Conservation (phyloP, 1,284 basidiomycete genomes). For the Pholiota adiposa region DNA sequence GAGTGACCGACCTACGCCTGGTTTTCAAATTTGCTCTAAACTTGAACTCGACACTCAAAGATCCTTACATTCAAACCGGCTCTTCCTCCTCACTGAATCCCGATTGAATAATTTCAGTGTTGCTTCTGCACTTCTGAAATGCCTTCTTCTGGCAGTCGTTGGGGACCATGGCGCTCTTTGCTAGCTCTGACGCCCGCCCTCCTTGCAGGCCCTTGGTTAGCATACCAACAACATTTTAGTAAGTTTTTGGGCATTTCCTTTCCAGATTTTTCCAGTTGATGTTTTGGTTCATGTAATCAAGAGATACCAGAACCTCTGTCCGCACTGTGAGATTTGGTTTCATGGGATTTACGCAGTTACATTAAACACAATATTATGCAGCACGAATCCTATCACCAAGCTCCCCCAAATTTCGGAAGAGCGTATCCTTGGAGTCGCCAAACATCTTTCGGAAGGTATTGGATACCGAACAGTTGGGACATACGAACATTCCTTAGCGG, state of each 20-base stretch:
- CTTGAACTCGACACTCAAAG: too few species aligned
- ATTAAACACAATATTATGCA: conserved; percentile 26
- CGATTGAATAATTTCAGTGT: background rate
- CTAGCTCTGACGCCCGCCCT: conserved; percentile 50
- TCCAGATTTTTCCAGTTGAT: background rate
- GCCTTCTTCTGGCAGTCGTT: conserved; percentile 32
- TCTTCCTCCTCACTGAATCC: background rate
- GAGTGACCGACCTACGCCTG: background rate
- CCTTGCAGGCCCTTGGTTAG: conserved; percentile 42
- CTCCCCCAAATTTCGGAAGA: conserved; percentile 74
- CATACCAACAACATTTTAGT: conserved; percentile 52
- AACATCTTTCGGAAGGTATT: conserved; percentile 79
- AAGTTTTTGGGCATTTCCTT: conserved; percentile 33
- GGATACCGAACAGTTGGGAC: conserved; percentile 95
- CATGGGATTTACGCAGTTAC: background rate
- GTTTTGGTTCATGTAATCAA: conserved; percentile 20
- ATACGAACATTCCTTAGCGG: conserved; percentile 84
- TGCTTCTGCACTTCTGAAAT: conserved; percentile 13
- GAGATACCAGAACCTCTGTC: conserved; percentile 46
- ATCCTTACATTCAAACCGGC: too few species aligned
- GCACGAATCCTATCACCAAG: conserved; percentile 55
- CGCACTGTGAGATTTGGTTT: conserved; percentile 35
- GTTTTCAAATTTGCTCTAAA: too few species aligned
- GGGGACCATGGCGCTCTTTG: conserved; percentile 52
- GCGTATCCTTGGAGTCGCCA: conserved; percentile 64